phyloP scores from a whole-genome alignment of 2,329 filamentous ascomycete species.

The Talaromyces sp. region DNA sequence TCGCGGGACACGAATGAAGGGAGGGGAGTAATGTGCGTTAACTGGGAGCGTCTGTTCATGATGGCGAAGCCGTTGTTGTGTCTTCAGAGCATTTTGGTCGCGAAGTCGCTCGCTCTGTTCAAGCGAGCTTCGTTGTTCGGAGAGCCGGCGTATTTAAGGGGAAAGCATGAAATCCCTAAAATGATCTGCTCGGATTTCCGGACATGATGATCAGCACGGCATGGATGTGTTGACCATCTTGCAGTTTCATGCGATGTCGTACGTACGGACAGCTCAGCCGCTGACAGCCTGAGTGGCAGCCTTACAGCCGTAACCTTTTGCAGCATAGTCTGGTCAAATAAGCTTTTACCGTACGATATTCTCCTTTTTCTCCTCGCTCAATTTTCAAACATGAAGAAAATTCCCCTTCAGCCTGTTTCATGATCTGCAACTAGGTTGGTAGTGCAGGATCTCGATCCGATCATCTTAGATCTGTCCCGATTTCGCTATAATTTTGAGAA shows the following conservation, averaged over 20 bases:
- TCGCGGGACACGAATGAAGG: constrained; percentile 62
- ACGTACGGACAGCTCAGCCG: background rate
- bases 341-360: background rate
- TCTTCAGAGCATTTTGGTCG: background rate
- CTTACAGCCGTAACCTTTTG: background rate
- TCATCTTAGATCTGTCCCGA: too few species aligned
- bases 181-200: background rate
- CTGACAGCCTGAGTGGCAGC: background rate
- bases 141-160: background rate
- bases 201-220: background rate
- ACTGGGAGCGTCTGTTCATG: constrained; percentile 52
- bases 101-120: background rate
- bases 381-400: background rate
- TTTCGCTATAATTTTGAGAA: too few species aligned
- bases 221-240: background rate
- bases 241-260: background rate
- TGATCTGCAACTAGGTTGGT: background rate
- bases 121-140: background rate
- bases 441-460: too few species aligned
- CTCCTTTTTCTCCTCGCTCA: background rate
- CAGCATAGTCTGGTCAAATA: background rate
- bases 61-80: constrained; percentile 1
- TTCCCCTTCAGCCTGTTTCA: too few species aligned
- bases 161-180: background rate
- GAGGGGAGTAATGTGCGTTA: constrained; percentile 73